Evolutionary conservation across 73 alveolate species (phyloP).

Genomic region (Blepharisma stoltei): DNA sequence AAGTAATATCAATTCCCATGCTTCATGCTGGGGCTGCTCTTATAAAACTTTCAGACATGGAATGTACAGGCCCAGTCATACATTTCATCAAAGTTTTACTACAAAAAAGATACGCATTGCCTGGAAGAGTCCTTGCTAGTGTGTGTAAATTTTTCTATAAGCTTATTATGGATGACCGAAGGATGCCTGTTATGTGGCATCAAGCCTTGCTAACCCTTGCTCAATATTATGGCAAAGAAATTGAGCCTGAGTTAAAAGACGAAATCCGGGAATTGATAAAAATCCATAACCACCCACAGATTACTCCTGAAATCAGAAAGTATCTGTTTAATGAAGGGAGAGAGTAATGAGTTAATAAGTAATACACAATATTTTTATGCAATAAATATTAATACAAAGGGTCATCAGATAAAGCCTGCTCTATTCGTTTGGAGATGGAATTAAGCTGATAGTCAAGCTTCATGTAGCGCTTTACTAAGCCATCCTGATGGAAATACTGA

Average conservation of each 20-base stretch:
- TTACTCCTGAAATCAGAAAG: too few species aligned
- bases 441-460: too few species aligned
- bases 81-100: slow-evolving; percentile 83
- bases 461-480: too few species aligned
- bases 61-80: slow-evolving; percentile 39
- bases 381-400: too few species aligned
- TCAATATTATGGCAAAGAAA: slow-evolving; percentile 29
- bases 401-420: too few species aligned
- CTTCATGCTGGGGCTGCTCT: slow-evolving; percentile 91
- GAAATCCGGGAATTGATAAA: too few species aligned
- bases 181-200: slow-evolving; percentile 87
- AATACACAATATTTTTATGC: too few species aligned
- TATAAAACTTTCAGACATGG: slow-evolving; percentile 50
- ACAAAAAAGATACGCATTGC: slow-evolving; percentile 84
- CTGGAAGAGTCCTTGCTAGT: slow-evolving; percentile 70
- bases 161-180: slow-evolving; percentile 41
- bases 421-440: too few species aligned
- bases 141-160: slow-evolving; percentile 72
- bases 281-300: too few species aligned
- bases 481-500: too few species aligned
- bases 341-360: too few species aligned
- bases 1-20: slow-evolving; percentile 76
- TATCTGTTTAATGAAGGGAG: too few species aligned
- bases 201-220: slow-evolving; percentile 70
- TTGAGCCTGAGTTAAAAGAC: background rate